Base-by-base conservation (phyloP, 306 rosid species). In the Dryas drummondii region DNA sequence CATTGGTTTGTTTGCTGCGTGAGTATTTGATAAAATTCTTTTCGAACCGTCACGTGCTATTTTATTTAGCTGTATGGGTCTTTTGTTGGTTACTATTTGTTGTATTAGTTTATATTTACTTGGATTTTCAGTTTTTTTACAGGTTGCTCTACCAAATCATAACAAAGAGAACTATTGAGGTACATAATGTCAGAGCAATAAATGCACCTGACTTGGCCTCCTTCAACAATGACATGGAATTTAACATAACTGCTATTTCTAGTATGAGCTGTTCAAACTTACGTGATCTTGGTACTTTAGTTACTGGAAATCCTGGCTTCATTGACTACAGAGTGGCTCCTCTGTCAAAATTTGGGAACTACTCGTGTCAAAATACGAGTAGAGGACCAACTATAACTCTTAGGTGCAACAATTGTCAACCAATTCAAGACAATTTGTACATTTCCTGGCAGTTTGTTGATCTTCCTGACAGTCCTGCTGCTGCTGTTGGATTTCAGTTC, bases 111-210 rank as follows among this genome's bases (percentile, higher is more conserved):
- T 49, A 47, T 81, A 77, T 78, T 82, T 78, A 86, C 81, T 84
- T 78, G 82, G 67, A 14, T 69, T 79, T 81, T 72, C 87, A 79
- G 86, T 89, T 75, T 66, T 54, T 57, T 85, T 63, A 76, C 89
- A 96, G 99, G 86, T 84, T 90, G 93, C 87, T 96, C 22, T 96
- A 96, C 89, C 98, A 96, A 88, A 85, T 79, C 88, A 92, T 96
- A 86, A 85, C 96, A 40, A 90, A 90, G 82, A 87, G 99, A 86
- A 78, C 87, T 64, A 87, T 96, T 32, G 99, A 96, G 85, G 98
- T 96, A 73, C 98, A 90, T 79, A 96, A 90, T 65, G 85, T 96
- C 61, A 86, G 89, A 83, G 98, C 99, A 56, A 85, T 89, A 60
- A 96, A 84, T 86, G 89, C 89, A 76, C 93, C 96, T 0, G 98